These are phyloP conservation scores for Neospora caninum DNA, from an alignment of 169 alveolate species.

Conservation along the genomic window DNA sequence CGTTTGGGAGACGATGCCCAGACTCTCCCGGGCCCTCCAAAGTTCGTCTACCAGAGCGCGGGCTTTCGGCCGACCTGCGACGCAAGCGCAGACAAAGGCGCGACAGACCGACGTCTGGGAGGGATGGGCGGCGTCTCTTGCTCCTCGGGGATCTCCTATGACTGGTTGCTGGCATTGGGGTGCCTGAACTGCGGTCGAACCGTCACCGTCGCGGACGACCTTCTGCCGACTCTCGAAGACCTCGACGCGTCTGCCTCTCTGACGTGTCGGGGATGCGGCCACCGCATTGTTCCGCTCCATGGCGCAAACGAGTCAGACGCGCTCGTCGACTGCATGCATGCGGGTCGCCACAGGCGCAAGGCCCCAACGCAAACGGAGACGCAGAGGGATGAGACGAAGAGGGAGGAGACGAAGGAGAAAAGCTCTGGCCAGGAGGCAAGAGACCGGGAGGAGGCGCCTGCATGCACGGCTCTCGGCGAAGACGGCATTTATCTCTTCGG, in stretches of 20 bases:
- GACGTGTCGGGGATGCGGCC: conserved; percentile 51
- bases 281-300: conserved; percentile 49
- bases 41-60: conserved; percentile 18
- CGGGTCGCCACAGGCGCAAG: not conserved
- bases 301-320: conserved; percentile 41
- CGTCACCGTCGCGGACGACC: conserved; percentile 5
- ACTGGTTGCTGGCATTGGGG: conserved; percentile 64
- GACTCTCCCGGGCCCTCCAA: not conserved
- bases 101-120: not conserved
- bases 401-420: not conserved
- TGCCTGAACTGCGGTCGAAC: conserved; percentile 62
- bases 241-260: not conserved
- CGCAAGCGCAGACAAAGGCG: not conserved
- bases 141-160: conserved; percentile 38
- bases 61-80: conserved; percentile 28
- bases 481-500: conserved; percentile 56
- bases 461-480: not conserved
- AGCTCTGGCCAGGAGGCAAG: not conserved
- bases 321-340: conserved; percentile 54
- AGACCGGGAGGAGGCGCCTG: not conserved
- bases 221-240: not conserved
- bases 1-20: conserved; percentile 27
- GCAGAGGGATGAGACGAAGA: not conserved
- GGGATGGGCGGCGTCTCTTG: not conserved
- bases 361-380: not conserved